phyloP scores from a whole-genome alignment of 1,139 yeast genomes.

The Suhomyces yuchorum region DNA sequence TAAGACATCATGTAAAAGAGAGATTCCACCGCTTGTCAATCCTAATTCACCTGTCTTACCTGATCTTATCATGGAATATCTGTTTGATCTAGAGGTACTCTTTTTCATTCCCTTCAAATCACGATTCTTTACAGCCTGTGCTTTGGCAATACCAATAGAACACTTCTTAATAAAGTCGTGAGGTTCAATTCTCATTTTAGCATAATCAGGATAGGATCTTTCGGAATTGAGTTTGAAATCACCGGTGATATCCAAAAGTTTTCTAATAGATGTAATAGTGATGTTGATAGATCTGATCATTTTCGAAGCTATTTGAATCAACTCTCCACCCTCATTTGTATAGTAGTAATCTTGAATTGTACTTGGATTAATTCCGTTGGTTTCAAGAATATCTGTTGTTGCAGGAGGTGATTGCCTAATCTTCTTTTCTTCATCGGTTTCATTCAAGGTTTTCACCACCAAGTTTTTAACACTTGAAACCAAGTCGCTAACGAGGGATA shows the following conservation, averaged over 20 bases:
- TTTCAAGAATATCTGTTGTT: conserved; percentile 3
- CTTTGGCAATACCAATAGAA: conserved; percentile 60
- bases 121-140: conserved; percentile 32
- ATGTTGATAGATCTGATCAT: conserved; percentile 61
- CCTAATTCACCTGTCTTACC: conserved; percentile 57
- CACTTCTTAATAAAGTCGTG: conserved; percentile 62
- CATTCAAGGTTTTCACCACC: conserved; percentile 55
- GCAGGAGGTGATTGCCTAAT: conserved; percentile 9
- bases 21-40: conserved; percentile 61
- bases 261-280: conserved; percentile 49
- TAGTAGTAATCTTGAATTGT: conserved; percentile 46
- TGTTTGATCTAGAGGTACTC: conserved; percentile 23
- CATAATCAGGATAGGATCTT: conserved; percentile 74
- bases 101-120: conserved; percentile 23
- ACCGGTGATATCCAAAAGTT: conserved; percentile 56
- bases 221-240: conserved; percentile 70
- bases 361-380: conserved; percentile 3
- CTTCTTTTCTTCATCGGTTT: conserved; percentile 30
- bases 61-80: conserved; percentile 64
- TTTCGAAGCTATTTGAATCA: conserved; percentile 61
- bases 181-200: conserved; percentile 58
- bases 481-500: conserved; percentile 64
- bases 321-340: conserved; percentile 66
- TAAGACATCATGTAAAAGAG: conserved; percentile 51
- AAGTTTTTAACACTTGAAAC: conserved; percentile 65